These are phyloP conservation scores for Acer campestre DNA, from an alignment of 345 rosid genomes.

Conservation along the genomic window DNA sequence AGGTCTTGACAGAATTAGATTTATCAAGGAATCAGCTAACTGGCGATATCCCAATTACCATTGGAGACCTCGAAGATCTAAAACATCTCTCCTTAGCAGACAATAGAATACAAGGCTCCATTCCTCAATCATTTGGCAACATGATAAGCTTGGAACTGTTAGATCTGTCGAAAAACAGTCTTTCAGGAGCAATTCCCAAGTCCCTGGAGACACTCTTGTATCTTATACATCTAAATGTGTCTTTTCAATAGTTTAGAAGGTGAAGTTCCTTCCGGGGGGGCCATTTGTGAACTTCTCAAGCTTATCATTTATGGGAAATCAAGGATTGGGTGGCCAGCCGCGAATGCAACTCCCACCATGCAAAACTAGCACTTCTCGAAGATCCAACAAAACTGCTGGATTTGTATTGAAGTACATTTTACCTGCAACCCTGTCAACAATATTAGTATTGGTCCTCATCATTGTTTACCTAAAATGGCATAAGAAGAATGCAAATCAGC, in stretches of 20 bases:
- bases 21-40: neutral
- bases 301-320: conserved; percentile 1
- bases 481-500: neutral
- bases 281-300: conserved; percentile 1
- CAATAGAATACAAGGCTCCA: conserved; percentile 20
- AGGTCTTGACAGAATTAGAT: no score
- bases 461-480: neutral
- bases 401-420: neutral
- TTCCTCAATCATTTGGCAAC: conserved; percentile 12
- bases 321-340: conserved; percentile 15
- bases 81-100: neutral
- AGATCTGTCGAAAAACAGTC: neutral
- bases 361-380: neutral
- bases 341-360: conserved; percentile 8
- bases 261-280: conserved; percentile 12
- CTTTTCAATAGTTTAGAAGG: neutral
- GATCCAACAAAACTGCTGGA: neutral
- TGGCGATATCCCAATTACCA: neutral
- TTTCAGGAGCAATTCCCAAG: conserved; percentile 20
- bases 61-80: neutral
- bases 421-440: neutral
- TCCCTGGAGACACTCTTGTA: conserved; percentile 14
- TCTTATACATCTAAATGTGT: neutral
- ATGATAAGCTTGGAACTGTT: neutral
- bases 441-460: neutral